Evolutionary conservation across 2,329 filamentous ascomycete species (phyloP).

Genomic region (Hansfordia pulvinata): DNA sequence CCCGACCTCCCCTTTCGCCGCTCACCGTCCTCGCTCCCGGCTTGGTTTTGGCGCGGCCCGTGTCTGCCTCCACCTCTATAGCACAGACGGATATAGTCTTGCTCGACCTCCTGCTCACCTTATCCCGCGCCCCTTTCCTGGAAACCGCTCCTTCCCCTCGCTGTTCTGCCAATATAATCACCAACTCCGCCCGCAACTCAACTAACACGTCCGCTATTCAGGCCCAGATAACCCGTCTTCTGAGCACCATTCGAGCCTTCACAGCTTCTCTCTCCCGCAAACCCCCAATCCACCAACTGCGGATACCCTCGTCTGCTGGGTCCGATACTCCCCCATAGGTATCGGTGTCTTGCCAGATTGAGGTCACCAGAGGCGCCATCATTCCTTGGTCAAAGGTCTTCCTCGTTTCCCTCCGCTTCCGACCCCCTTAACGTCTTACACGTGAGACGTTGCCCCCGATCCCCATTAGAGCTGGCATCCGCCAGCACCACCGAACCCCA

Average conservation of each 20-base stretch:
- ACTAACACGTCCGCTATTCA: constrained; percentile 14
- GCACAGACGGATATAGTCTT: no score
- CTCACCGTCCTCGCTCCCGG: no score
- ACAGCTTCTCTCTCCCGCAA: constrained; percentile 4
- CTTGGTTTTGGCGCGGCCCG: no score
- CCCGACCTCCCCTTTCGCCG: no score
- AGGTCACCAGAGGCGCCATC: constrained; percentile 54
- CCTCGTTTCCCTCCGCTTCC: constrained; percentile 68
- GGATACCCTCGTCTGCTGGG: constrained; percentile 64
- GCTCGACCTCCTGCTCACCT: no score
- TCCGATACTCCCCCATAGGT: constrained; percentile 70
- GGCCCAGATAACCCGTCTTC: constrained; percentile 48
- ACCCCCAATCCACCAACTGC: constrained; percentile 17
- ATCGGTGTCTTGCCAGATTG: constrained; percentile 67
- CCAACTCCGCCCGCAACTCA: constrained; percentile 2
- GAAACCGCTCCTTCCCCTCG: constrained; percentile 1
- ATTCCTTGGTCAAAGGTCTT: constrained; percentile 80
- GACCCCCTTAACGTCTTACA: constrained; percentile 82
- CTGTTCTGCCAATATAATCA: constrained; percentile 1
- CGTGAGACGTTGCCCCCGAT: constrained; percentile 43
- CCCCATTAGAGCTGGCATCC: constrained; percentile 67
- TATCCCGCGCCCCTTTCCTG: constrained; percentile 3
- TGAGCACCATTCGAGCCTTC: constrained; percentile 8
- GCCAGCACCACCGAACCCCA: constrained; percentile 58
- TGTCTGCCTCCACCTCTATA: no score